Conservation (phyloP, 768 basidiomycete genomes). For the Hortiboletus campestris region DNA sequence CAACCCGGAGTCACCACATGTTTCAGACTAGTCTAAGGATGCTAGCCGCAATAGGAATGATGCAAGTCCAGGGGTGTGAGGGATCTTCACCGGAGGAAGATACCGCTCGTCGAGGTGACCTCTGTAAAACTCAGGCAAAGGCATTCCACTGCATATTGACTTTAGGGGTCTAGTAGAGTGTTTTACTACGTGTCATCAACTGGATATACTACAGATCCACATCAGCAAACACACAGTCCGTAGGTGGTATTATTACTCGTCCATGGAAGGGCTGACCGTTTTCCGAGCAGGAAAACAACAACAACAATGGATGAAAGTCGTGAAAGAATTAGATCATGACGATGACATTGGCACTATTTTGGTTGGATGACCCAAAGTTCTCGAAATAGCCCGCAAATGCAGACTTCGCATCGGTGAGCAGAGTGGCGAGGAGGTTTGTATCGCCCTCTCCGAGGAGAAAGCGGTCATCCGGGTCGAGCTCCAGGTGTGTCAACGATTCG, state of each 20-base stretch:
- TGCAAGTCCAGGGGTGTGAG: too few relatives aligned
- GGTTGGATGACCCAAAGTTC: not conserved
- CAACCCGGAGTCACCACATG: too few relatives aligned
- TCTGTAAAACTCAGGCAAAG: too few relatives aligned
- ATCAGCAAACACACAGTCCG: too few relatives aligned
- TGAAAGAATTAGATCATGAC: not conserved
- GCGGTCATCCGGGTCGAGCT: constrained; percentile 9
- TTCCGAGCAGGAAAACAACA: not conserved
- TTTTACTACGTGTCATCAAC: not conserved
- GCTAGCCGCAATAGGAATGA: too few relatives aligned
- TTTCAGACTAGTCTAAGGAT: too few relatives aligned
- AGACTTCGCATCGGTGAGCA: constrained; percentile 16
- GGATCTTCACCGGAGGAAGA: too few relatives aligned
- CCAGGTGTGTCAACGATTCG: not conserved
- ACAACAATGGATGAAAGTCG: not conserved
- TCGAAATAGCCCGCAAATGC: constrained; percentile 19
- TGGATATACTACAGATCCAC: not conserved
- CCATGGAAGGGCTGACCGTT: not conserved
- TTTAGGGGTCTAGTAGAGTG: too few relatives aligned
- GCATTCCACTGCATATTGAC: too few relatives aligned
- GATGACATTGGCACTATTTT: not conserved
- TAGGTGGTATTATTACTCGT: not conserved
- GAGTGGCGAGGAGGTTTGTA: constrained; percentile 10
- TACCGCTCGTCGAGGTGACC: too few relatives aligned
- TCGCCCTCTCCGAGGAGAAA: constrained; percentile 10